These are phyloP conservation scores for Royoungia palumana DNA, from an alignment of 768 basidiomycete genomes.

Conservation along the genomic window DNA sequence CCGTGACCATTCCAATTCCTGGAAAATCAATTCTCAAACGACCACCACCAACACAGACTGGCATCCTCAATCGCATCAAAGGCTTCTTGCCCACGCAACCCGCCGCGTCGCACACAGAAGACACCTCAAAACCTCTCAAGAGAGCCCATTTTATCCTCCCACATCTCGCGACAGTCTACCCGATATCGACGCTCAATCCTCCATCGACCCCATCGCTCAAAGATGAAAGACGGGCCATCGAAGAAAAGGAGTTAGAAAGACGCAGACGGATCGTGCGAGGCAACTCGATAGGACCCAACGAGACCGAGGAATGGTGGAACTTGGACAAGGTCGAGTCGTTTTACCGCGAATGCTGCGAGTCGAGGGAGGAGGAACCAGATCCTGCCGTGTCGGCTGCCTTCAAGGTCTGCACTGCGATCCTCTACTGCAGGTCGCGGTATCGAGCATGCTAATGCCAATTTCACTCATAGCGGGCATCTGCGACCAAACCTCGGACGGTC, in stretches of 20 bases:
- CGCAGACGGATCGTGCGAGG: constrained; percentile 62
- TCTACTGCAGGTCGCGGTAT: background rate
- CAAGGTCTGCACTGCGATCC: constrained; percentile 47
- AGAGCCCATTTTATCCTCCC: constrained; percentile 91
- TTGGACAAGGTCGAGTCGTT: constrained; percentile 81
- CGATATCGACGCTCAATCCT: constrained; percentile 80
- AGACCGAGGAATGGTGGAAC: constrained; percentile 74
- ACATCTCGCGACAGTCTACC: constrained; percentile 82
- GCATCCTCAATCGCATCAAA: constrained; percentile 71
- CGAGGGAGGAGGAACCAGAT: constrained; percentile 70
- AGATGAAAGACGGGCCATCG: constrained; percentile 80
- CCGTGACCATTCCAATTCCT: constrained; percentile 74
- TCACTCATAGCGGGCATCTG: constrained; percentile 44
- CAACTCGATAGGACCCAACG: constrained; percentile 35
- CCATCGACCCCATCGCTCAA: constrained; percentile 76
- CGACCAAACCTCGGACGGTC: constrained; percentile 61
- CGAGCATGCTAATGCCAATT: background rate
- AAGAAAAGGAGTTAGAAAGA: constrained; percentile 70
- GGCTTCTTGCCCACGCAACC: constrained; percentile 66
- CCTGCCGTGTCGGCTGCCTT: constrained; percentile 63
- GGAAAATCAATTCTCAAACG: constrained; percentile 82
- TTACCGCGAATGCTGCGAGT: constrained; percentile 81
- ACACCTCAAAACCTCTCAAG: constrained; percentile 65
- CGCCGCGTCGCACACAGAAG: constrained; percentile 27
- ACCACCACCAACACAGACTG: constrained; percentile 63